phyloP scores from a whole-genome alignment of 306 rosid species.

The Sesbania bispinosa region DNA sequence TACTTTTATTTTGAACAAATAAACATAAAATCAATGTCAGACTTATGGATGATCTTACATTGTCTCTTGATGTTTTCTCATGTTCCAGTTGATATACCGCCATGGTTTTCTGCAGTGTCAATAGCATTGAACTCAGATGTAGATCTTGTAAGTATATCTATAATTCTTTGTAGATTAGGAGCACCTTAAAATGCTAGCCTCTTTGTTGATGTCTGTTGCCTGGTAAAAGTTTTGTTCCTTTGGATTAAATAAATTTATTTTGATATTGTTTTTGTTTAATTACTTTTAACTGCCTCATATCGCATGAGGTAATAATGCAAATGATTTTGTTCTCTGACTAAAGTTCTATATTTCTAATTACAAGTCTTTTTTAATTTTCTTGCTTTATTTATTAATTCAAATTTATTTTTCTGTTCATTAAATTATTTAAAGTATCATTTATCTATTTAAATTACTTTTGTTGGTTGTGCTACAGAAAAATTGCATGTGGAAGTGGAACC shows the following conservation, averaged over 20 bases:
- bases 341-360: not conserved
- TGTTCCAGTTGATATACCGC: slow-evolving; percentile 84
- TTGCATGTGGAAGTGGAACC: not conserved
- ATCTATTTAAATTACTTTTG: not conserved
- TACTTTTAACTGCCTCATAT: slow-evolving; percentile 1
- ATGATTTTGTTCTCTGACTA: slow-evolving; percentile 13
- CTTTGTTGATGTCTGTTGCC: not conserved
- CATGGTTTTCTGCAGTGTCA: slow-evolving; percentile 84
- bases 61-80: slow-evolving; percentile 42
- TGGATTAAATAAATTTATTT: not conserved
- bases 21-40: not conserved
- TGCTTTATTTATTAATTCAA: not conserved
- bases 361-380: not conserved
- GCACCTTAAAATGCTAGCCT: slow-evolving; percentile 11
- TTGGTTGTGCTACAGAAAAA: slow-evolving; percentile 4
- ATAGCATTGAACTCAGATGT: slow-evolving; percentile 68
- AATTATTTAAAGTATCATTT: not conserved
- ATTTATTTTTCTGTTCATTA: not conserved
- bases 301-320: not conserved
- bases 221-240: not conserved
- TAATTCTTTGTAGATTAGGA: slow-evolving; percentile 11
- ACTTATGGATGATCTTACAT: slow-evolving; percentile 31
- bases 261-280: slow-evolving; percentile 7
- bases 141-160: slow-evolving; percentile 68
- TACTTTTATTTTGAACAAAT: not conserved